These are phyloP conservation scores for Aspergillus sclerotiicarbonarius DNA, from an alignment of 495 filamentous ascomycete species.

Conservation along the genomic window DNA sequence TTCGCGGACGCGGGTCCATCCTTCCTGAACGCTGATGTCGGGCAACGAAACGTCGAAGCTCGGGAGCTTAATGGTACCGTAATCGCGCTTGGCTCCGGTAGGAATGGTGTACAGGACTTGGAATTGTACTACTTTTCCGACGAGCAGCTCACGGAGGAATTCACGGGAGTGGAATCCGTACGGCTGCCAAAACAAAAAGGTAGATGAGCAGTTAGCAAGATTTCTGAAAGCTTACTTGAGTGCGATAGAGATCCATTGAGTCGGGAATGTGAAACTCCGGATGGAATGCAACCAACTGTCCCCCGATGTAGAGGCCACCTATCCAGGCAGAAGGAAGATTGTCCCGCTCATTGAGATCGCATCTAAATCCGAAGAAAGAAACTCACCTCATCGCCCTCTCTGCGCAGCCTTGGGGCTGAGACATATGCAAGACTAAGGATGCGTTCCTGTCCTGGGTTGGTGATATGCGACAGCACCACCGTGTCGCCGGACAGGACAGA, in stretches of 20 bases:
- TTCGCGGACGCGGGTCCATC: constrained; percentile 87
- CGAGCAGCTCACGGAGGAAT: constrained; percentile 74
- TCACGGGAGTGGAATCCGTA: constrained; percentile 93
- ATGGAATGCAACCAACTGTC: neutral
- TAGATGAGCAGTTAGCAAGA: constrained; percentile 8
- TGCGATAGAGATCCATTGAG: neutral
- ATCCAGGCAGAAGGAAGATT: neutral
- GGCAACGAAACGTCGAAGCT: constrained; percentile 71
- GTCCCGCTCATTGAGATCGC: neutral
- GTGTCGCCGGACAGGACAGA: constrained; percentile 91
- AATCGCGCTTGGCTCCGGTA: constrained; percentile 76
- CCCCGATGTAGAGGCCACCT: constrained; percentile 6
- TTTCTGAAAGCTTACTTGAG: neutral
- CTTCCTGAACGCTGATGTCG: constrained; percentile 76
- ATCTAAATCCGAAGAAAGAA: constrained; percentile 12
- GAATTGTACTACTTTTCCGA: constrained; percentile 87
- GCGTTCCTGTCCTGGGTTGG: constrained; percentile 73
- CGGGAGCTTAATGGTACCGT: constrained; percentile 72
- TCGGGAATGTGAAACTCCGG: neutral
- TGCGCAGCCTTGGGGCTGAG: constrained; percentile 77
- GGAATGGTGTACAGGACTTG: constrained; percentile 79
- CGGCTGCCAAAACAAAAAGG: constrained; percentile 42
- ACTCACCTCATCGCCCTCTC: constrained; percentile 83
- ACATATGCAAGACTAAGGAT: constrained; percentile 88
- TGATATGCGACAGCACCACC: constrained; percentile 71